Evolutionary conservation across 129 eudicot genomes (phyloP), one percentile per base, ranked within the genome.

Genomic region (Gnaphalium uliginosum): DNA sequence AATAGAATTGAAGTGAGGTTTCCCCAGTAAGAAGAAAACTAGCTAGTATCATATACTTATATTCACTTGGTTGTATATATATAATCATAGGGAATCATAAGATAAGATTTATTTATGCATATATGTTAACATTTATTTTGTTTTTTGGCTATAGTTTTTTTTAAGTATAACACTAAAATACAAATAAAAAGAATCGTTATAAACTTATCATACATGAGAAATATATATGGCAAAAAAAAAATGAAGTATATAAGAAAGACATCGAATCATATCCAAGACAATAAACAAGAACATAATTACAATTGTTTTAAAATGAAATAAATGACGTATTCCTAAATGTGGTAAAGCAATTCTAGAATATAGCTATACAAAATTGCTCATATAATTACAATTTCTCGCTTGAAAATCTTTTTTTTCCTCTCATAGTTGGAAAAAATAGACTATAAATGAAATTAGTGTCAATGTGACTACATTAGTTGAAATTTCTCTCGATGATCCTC

Each of bases 401-500:
- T 46, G 8, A 24, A 7, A 25, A n/a, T n/a, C n/a, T n/a, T n/a
- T 26, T 22, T 2, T 37, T 4, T 11, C 65, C 25, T 57, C 6
- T 79, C 33, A 81, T 29, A 70, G 26, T 23, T 63, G 71, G 7
- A 17, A 60, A 27, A 76, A 65, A 69, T 25, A 56, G 43, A 76
- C 29, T 19, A 65, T 17, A 71, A 82, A 64, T 24, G 75, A 32
- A 66, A 59, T 62, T 15, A 79, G 30, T 17, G 73, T 78, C 61
- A 53, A 53, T 25, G 56, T 66, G 66, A 86, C 58, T 69, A 61
- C 66, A 41, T 73, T 41, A 53, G 56, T 24, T 43, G 87, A 72
- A 76, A 25, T 76, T 15, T 27, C n/a, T 53, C 57, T 74, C 3
- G 92, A 77, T 64, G 92, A 83, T 57, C 80, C 87, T 61, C 89